These are phyloP conservation scores for Arthrobotrys conoides DNA, from an alignment of 2,329 filamentous ascomycete genomes.

Conservation along the genomic window DNA sequence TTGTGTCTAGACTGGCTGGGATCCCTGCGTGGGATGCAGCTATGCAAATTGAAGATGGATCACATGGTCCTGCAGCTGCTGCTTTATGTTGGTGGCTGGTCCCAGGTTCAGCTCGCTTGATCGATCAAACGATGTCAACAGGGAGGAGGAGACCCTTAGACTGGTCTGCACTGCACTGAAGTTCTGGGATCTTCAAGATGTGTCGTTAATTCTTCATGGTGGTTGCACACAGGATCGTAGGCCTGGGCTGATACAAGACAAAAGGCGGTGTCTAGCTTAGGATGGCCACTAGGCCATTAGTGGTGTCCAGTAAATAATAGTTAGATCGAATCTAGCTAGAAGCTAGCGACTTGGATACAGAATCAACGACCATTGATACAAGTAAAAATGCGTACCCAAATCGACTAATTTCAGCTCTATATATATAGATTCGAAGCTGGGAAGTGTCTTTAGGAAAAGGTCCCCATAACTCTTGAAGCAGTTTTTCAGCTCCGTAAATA, in stretches of 20 bases:
- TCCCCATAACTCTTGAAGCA: no score
- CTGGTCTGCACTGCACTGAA: not conserved
- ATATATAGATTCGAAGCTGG: not conserved
- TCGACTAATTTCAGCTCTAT: not conserved
- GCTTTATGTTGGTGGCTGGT: constrained; percentile 9
- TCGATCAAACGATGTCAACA: not conserved
- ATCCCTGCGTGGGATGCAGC: not conserved
- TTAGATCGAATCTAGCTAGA: not conserved
- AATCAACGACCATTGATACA: not conserved
- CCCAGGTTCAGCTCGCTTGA: constrained; percentile 18
- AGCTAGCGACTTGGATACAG: not conserved
- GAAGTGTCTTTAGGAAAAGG: no score
- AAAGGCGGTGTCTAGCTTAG: not conserved
- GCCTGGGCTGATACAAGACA: not conserved
- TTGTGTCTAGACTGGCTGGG: not conserved
- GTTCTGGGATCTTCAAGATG: no score
- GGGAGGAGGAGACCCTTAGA: not conserved
- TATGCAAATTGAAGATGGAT: constrained; percentile 7
- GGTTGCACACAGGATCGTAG: constrained; percentile 4
- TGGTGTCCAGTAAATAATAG: not conserved
- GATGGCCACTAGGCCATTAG: not conserved
- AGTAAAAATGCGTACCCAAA: not conserved
- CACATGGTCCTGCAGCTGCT: constrained; percentile 2
- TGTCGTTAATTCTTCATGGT: not conserved
- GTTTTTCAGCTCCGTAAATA: no score